Evolutionary conservation across 768 basidiomycete genomes (phyloP), one percentile per base, ranked within the genome.

Genomic region (Pleurotus sapidus): DNA sequence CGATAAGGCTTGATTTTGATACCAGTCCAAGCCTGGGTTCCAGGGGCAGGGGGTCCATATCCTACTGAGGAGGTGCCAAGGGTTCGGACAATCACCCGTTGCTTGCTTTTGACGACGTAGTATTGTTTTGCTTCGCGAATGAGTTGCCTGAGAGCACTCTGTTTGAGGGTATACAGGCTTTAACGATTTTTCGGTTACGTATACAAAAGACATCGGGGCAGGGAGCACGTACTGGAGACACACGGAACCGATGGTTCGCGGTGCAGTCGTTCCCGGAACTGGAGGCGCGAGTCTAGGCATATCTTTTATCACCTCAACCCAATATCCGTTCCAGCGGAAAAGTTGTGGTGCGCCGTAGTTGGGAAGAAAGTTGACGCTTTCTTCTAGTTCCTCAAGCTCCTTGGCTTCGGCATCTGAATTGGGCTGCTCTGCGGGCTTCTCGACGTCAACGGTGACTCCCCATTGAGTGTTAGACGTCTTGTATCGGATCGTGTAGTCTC

Each of bases 1-100:
- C 84, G 70, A n/a, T 81, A 75, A 1, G 70, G 62, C 64, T 84
- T 84, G 46, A 71, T 72, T 58, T 81, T 81, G 8, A 77, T 72
- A 24, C 68, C 75, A 18, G 66, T 75, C 81, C 81, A 82, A 5
- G 69, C 11, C 5, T 60, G 34, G 2, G 8, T 40, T 12, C 50
- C 50, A 20, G 38, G 37, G 3, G 27, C 39, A 11, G 30, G 30
- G 30, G 30, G 30, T 30, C 30, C 30, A 30, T 30, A 30, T 30
- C 30, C 30, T 30, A 30, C 30, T 11, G 30, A 11, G 27, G 27
- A 8, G 8, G 3, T 34, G 7, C 51, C 51, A 11, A 42, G 38
- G n/a, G 51, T 39, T 3, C 51, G 51, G 5, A 53, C 51, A 24
- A 53, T 53, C 14, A 53, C 51, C 5, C 51, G 39, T 24, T 53